Evolutionary conservation across 1,284 basidiomycete genomes (phyloP).

Genomic region (Tilletia caries): DNA sequence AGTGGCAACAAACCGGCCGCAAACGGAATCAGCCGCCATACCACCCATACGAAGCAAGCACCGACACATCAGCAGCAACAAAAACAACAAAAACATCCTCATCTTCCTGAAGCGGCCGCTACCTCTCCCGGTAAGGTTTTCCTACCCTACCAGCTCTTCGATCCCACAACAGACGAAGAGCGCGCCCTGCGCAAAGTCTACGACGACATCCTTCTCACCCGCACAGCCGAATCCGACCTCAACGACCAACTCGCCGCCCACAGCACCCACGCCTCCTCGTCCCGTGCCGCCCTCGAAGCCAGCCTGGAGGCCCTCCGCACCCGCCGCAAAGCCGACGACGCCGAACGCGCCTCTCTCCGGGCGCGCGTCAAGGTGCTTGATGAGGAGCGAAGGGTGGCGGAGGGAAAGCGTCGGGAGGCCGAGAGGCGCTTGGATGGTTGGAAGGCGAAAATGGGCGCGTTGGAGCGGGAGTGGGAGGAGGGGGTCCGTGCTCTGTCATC

Average conservation of each 20-base stretch:
- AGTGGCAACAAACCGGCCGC: no score
- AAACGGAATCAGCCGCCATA: no score
- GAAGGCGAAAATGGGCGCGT: conserved; percentile 59
- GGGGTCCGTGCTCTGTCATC: conserved; percentile 3
- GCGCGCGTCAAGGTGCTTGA: conserved; percentile 76
- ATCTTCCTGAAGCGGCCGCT: no score
- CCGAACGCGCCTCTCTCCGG: conserved; percentile 72
- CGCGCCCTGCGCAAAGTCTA: conserved; percentile 21
- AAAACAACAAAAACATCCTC: neutral
- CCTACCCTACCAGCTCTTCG: conserved; percentile 14
- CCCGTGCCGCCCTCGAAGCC: conserved; percentile 62
- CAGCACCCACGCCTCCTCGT: conserved; percentile 62
- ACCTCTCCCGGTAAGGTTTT: conserved; percentile 25
- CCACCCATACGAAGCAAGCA: no score
- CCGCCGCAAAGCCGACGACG: conserved; percentile 78
- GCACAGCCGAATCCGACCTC: conserved; percentile 57
- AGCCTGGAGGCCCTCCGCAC: conserved; percentile 72
- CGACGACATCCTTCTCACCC: neutral
- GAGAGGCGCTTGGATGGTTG: conserved; percentile 78
- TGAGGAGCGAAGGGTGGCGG: conserved; percentile 78
- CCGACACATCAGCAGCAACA: neutral
- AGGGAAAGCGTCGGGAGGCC: conserved; percentile 72
- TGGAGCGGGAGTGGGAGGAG: conserved; percentile 4
- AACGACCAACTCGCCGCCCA: conserved; percentile 69
- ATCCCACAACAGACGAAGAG: neutral